Base-by-base conservation (phyloP, 1,284 basidiomycete genomes). In the Irpex lacteus region DNA sequence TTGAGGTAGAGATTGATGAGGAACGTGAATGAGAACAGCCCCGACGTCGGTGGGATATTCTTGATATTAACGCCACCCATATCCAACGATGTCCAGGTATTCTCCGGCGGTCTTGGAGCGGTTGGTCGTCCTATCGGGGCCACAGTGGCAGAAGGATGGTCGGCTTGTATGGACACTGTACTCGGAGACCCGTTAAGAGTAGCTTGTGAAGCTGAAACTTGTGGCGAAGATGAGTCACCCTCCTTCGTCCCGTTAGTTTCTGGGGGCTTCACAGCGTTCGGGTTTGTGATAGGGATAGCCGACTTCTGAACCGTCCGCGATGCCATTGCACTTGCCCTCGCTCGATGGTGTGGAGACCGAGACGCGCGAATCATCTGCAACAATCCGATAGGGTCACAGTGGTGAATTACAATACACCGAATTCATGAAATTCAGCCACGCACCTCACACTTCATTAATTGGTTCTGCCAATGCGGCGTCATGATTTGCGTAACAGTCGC, bases 1-100 rank as follows among this genome's bases (percentile, higher is more conserved):
- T 98, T 98, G 78, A 99, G 93, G 78, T 98, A 99, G 62, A 99
- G 88, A 68, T 91, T 94, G 67, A 93, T 94, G 67, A 99, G 88
- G 81, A 95, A 95, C 15, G 85, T 85, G 81, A 98, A 98, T n/a
- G 88, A 83, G 81, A 98, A 99, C 40, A 98, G 82, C 66, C 90
- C 92, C 58, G 93, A 89, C 11, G 87, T 88, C 9, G 87, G 78
- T 34, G 96, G 92, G 59, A 99, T 82, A 70, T 92, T 95, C 84
- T 97, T 97, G 74, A 99, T 87, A 68, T 89, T 87, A 66, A 98
- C 90, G 4, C 97, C 97, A 63, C 98, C 97, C 88, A 99, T 95
- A 78, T 99, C 97, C 64, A 99, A 82, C 11, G 94, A 94, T 36
- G 82, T 91, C 96, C 97, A 99, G 0, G 88, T 87, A 75, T 87